Evolutionary conservation across 768 basidiomycete species (phyloP).

Genomic region (Phylloporus rhodoxanthus): DNA sequence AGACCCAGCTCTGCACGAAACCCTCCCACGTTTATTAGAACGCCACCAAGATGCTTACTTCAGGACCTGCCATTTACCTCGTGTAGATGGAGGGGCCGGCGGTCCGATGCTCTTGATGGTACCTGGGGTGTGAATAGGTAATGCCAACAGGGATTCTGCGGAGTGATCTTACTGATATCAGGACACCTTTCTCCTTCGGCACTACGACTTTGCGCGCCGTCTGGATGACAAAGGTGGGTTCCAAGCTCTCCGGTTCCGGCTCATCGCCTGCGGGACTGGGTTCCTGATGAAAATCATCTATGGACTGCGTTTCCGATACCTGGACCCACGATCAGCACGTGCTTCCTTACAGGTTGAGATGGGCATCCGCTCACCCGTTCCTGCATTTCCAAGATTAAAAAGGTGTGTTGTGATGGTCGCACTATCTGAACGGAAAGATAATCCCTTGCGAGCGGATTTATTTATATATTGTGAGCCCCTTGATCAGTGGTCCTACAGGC

Average conservation of each 20-base stretch:
- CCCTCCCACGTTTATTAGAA: conserved; percentile 7
- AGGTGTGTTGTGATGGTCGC: conserved; percentile 19
- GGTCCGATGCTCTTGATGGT: conserved; percentile 16
- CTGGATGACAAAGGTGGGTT: conserved; percentile 20
- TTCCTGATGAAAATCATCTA: conserved; percentile 10
- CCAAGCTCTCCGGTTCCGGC: conserved; percentile 1
- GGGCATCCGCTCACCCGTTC: conserved; percentile 14
- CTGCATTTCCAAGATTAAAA: conserved; percentile 22
- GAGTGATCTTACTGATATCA: conserved; percentile 17
- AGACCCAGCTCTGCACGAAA: conserved; percentile 4
- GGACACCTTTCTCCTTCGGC: conserved; percentile 14
- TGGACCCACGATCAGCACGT: conserved; percentile 23
- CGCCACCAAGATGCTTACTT: conserved; percentile 7
- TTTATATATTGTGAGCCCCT: conserved; percentile 12
- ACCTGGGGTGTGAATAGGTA: conserved; percentile 18
- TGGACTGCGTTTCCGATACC: conserved; percentile 12
- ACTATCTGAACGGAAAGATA: conserved; percentile 9
- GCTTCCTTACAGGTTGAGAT: conserved; percentile 16
- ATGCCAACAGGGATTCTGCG: neutral
- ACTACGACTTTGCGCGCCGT: conserved; percentile 20
- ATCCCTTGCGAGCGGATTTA: conserved; percentile 7
- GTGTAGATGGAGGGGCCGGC: conserved; percentile 12
- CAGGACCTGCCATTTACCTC: conserved; percentile 14
- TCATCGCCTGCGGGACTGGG: neutral
- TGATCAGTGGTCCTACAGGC: neutral